Evolutionary conservation across 768 basidiomycete genomes (phyloP), one percentile per base, ranked within the genome.

Genomic region (Phylloporus scabripes): DNA sequence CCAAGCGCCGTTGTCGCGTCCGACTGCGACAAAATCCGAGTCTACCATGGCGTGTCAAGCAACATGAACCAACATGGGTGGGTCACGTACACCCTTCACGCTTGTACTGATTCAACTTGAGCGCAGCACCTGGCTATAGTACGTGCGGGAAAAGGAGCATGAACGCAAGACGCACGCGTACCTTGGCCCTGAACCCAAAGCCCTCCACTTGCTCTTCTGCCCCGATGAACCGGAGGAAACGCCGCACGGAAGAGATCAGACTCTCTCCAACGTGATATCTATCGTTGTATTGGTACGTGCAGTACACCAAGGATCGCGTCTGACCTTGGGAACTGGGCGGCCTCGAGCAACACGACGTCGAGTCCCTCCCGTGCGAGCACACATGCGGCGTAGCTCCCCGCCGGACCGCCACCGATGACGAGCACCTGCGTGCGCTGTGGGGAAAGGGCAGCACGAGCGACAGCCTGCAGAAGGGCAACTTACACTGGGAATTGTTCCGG

Each of bases 361-460:
- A 79, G 57, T 4, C 80, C 80, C 58, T 83, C 82, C n/a, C 74
- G 65, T 9, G 77, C 77, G 5, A 83, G 72, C 24, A 70, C 73
- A 5, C 78, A 62, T 2, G 81, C 79, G n/a, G 78, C 66, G 51
- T 76, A 82, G 52, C 72, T 74, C 24, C 82, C 82, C 7, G 72
- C 76, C 1, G 82, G 82, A 14, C 81, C 82, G 42, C 82, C 81
- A 8, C 81, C 81, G 11, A 83, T 64, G 28, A 83, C 74, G 34
- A 78, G 73, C 9, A 66, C 58, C 26, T 66, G 62, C 0, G 58
- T 31, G 12, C 56, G 66, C 65, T 66, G 42, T 20, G 31, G 23
- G 39, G 31, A 10, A 10, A 12, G 17, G 9, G 28, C 10, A 17
- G 24, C 5, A 28, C 9, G 9, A 11, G n/a, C n/a, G 26, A 4